Base-by-base conservation (phyloP, 73 alveolate species). In the Breviolum minutum region DNA sequence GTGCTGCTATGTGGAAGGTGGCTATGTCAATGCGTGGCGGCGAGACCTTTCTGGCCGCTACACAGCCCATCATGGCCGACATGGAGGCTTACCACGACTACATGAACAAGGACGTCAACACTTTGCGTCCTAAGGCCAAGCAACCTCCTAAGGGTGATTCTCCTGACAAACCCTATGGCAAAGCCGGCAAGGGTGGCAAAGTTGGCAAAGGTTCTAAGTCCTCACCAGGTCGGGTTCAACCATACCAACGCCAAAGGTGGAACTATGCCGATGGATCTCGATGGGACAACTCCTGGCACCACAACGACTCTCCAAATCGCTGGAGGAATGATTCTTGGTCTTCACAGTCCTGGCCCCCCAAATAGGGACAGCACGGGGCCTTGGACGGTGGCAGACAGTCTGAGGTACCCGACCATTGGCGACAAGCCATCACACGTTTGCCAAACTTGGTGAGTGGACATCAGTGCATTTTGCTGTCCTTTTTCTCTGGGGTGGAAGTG, bases 311-410 rank as follows among this genome's bases (percentile, higher is more conserved):
- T 7, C 22, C 60, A 6, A 13, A n/a, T 11, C 85, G 7, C 17
- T 74, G 63, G 85, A 13, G 63, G 24, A 22, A n/a, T 20, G 85
- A 74, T 22, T 6, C 9, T 7, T n/a, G 63, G 63, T n/a, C 9
- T 54, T 5, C 63, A 17, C 60, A n/a, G n/a, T n/a, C 60, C 62
- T 54, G 29, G 62, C 60, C 7, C 63, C 24, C 60, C 60, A 14
- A 74, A 74, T 79, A 79, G 87, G 87, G 87, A 79, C 87, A 79
- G 87, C 87, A 2, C 87, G 87, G 87, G 87, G 87, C 87, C 87
- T 20, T 8, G 12, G n/a, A 14, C 68, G 2, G 12, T 9, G 60
- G 84, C n/a, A n/a, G n/a, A n/a, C n/a, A n/a, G n/a, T n/a, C n/a
- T 20, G 16, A 8, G 87, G 87, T 79, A 79, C 87, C 68, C 87